phyloP scores from a whole-genome alignment of 768 basidiomycete genomes.

The Suillus brevipes region DNA sequence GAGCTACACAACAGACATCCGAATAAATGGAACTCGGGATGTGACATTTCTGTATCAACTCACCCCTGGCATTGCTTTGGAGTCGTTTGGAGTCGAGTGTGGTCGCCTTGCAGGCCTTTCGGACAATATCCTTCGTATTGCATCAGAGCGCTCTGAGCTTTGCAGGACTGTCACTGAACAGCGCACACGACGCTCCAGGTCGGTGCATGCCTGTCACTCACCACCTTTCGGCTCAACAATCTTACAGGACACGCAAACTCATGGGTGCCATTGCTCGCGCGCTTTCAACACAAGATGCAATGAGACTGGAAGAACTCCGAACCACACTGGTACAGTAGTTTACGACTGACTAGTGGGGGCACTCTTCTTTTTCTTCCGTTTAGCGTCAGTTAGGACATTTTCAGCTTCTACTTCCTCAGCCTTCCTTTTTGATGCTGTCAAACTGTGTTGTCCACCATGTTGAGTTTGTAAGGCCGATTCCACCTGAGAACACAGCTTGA shows the following conservation, averaged over 20 bases:
- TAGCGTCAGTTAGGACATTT: constrained; percentile 37
- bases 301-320: constrained; percentile 24
- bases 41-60: constrained; percentile 89
- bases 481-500: constrained; percentile 67
- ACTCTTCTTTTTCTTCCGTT: constrained; percentile 47
- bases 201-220: constrained; percentile 13
- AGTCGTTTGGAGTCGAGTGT: constrained; percentile 93
- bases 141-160: constrained; percentile 51
- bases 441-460: constrained; percentile 29
- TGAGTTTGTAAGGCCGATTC: constrained; percentile 19
- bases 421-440: constrained; percentile 41
- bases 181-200: constrained; percentile 54
- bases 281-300: constrained; percentile 14
- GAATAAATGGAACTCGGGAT: constrained; percentile 71
- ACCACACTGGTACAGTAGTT: constrained; percentile 11
- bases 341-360: constrained; percentile 16
- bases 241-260: background rate
- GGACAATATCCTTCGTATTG: constrained; percentile 61
- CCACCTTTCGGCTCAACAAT: background rate
- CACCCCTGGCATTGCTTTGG: constrained; percentile 68
- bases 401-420: constrained; percentile 31
- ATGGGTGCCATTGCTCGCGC: background rate
- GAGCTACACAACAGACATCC: constrained; percentile 70
- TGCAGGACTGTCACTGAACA: constrained; percentile 56
- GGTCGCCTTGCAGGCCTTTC: constrained; percentile 85